Evolutionary conservation across 192 early-diverging fungal species (phyloP).

Genomic region (Linnemannia zychae): DNA sequence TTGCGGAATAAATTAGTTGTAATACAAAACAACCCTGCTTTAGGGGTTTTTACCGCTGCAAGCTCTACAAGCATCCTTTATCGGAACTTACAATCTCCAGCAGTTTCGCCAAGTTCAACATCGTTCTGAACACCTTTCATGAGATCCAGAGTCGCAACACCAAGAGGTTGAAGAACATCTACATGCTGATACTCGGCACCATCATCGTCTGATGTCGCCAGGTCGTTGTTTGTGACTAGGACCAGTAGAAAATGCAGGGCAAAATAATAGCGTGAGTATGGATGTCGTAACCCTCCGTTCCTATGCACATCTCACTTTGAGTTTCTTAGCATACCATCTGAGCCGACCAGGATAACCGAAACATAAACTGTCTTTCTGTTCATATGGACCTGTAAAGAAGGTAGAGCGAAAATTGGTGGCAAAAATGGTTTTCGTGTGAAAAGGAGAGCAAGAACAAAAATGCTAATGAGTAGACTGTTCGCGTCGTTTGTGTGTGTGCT

Average conservation of each 20-base stretch:
- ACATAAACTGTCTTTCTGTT: constrained; percentile 77
- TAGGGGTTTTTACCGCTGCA: no score
- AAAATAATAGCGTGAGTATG: background rate
- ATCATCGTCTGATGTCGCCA: constrained; percentile 54
- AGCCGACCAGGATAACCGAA: constrained; percentile 68
- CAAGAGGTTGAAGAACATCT: constrained; percentile 34
- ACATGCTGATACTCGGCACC: constrained; percentile 50
- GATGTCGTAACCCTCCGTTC: background rate
- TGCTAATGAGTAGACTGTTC: background rate
- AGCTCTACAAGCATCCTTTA: no score
- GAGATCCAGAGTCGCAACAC: constrained; percentile 61
- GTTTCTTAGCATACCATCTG: constrained; percentile 60
- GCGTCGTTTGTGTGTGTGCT: background rate
- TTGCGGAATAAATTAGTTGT: background rate
- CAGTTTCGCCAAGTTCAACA: constrained; percentile 52
- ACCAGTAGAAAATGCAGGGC: background rate
- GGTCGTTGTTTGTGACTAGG: constrained; percentile 68
- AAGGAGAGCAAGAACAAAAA: background rate
- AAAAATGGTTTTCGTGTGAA: no score
- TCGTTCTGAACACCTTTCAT: constrained; percentile 63
- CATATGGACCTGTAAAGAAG: constrained; percentile 64
- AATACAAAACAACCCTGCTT: background rate
- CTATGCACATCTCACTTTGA: no score
- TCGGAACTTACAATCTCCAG: constrained; percentile 68
- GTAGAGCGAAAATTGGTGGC: constrained; percentile 26